phyloP scores from a whole-genome alignment of 2,329 filamentous ascomycete genomes.

The Trichoderma gracile region DNA sequence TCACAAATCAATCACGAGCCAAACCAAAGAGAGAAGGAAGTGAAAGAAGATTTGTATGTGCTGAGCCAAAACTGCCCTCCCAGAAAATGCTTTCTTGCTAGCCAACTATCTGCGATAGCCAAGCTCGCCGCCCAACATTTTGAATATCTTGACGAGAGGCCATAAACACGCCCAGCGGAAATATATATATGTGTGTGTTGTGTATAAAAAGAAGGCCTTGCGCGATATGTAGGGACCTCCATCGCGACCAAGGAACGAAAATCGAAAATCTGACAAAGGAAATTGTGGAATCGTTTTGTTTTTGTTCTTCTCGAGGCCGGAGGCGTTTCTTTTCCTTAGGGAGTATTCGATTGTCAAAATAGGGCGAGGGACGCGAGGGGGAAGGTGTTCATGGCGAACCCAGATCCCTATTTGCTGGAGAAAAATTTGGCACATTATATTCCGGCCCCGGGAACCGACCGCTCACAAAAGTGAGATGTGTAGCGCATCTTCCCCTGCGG shows the following conservation, averaged over 20 bases:
- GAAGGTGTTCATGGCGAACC: conserved; percentile 32
- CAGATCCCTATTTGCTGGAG: conserved; percentile 31
- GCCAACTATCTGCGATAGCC: conserved; percentile 31
- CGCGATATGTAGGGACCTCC: background rate
- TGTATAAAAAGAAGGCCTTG: conserved; percentile 27
- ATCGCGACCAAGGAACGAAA: conserved; percentile 19
- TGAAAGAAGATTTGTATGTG: conserved; percentile 27
- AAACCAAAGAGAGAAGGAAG: no score
- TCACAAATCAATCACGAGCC: no score
- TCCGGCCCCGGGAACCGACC: conserved; percentile 28
- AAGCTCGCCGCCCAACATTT: conserved; percentile 34
- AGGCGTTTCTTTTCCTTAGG: conserved; percentile 29
- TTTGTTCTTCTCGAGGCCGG: conserved; percentile 30
- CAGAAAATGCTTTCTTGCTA: conserved; percentile 36
- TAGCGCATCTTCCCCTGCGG: conserved; percentile 23
- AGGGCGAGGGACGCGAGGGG: conserved; percentile 29
- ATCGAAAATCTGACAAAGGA: conserved; percentile 27
- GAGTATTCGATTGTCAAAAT: conserved; percentile 13
- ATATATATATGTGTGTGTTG: background rate
- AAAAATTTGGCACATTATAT: conserved; percentile 39
- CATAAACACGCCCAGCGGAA: conserved; percentile 43
- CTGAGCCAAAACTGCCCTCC: conserved; percentile 46
- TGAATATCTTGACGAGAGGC: conserved; percentile 36
- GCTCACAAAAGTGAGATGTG: conserved; percentile 18
- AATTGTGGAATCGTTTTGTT: conserved; percentile 21